Evolutionary conservation across 768 basidiomycete genomes (phyloP).

Genomic region (Russula emetica): DNA sequence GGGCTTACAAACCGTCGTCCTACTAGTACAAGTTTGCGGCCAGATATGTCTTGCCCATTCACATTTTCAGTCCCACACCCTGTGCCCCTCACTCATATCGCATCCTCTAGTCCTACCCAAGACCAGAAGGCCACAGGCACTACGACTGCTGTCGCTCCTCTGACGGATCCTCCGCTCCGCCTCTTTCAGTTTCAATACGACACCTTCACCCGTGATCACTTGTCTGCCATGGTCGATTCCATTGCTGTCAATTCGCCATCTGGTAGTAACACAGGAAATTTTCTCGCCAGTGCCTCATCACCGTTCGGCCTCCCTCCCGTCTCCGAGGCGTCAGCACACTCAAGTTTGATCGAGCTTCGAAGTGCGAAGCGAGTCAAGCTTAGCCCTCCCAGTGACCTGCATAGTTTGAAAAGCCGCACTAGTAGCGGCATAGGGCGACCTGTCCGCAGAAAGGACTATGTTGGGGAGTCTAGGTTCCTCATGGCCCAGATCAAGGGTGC

Average conservation of each 20-base stretch:
- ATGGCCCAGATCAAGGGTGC: slow-evolving; percentile 80
- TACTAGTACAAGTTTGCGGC: slow-evolving; percentile 43
- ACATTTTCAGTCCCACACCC: slow-evolving; percentile 66
- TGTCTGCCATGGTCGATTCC: slow-evolving; percentile 90
- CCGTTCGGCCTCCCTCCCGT: slow-evolving; percentile 48
- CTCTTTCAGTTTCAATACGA: slow-evolving; percentile 95
- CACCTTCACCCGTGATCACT: slow-evolving; percentile 90
- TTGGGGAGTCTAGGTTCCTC: slow-evolving; percentile 69
- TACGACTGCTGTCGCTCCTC: slow-evolving; percentile 34
- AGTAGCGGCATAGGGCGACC: slow-evolving; percentile 50
- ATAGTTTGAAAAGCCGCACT: slow-evolving; percentile 47
- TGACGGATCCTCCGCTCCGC: slow-evolving; percentile 70
- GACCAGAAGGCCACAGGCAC: slow-evolving; percentile 42
- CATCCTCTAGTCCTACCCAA: slow-evolving; percentile 57
- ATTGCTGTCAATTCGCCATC: slow-evolving; percentile 80
- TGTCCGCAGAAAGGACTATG: slow-evolving; percentile 57
- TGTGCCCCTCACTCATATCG: slow-evolving; percentile 27
- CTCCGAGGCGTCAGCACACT: slow-evolving; percentile 43
- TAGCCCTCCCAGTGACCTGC: slow-evolving; percentile 60
- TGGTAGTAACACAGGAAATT: slow-evolving; percentile 44
- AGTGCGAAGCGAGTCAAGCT: slow-evolving; percentile 80
- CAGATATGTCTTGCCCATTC: slow-evolving; percentile 57
- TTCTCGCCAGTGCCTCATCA: slow-evolving; percentile 41
- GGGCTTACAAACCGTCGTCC: slow-evolving; percentile 50
- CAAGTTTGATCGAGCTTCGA: slow-evolving; percentile 49